Conservation (phyloP, 163 green algal genomes). For the Scenedesmus sp. region DNA sequence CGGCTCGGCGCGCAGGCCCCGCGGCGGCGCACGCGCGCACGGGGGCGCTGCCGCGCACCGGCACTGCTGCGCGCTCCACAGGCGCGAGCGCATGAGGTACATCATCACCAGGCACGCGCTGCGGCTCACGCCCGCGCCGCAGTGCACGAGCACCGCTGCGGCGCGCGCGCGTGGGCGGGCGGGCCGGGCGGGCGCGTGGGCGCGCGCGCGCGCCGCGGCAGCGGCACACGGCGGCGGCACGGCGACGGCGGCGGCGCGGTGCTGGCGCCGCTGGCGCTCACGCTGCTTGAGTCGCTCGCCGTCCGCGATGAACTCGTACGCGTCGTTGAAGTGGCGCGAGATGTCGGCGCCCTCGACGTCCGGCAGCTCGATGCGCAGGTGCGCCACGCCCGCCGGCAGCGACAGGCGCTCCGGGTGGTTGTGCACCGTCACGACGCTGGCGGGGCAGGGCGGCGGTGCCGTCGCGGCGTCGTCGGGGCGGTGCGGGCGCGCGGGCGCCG, state of each 20-base stretch:
- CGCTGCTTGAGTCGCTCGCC: conserved; percentile 55
- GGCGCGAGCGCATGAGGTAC: conserved; percentile 77
- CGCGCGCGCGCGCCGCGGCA: too few species aligned
- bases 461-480: too few species aligned
- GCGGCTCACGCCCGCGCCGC: conserved; percentile 83
- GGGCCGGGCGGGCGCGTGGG: not conserved
- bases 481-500: too few species aligned
- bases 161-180: too few species aligned
- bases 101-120: conserved; percentile 77
- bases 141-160: conserved; percentile 90
- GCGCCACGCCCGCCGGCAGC: conserved; percentile 23
- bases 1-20: too few species aligned
- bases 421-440: conserved; percentile 78
- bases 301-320: conserved; percentile 79
- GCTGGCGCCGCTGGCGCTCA: too few species aligned
- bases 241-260: too few species aligned
- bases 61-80: conserved; percentile 53
- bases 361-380: conserved; percentile 50
- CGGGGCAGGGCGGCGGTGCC: not conserved
- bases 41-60: not conserved
- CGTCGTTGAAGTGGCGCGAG: conserved; percentile 59
- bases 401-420: conserved; percentile 74
- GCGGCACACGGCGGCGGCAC: too few species aligned
- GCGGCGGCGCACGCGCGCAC: too few species aligned
- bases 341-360: conserved; percentile 74